Evolutionary conservation across 148 eudicot genomes (phyloP).

Genomic region (Rhododendron mucronatum): DNA sequence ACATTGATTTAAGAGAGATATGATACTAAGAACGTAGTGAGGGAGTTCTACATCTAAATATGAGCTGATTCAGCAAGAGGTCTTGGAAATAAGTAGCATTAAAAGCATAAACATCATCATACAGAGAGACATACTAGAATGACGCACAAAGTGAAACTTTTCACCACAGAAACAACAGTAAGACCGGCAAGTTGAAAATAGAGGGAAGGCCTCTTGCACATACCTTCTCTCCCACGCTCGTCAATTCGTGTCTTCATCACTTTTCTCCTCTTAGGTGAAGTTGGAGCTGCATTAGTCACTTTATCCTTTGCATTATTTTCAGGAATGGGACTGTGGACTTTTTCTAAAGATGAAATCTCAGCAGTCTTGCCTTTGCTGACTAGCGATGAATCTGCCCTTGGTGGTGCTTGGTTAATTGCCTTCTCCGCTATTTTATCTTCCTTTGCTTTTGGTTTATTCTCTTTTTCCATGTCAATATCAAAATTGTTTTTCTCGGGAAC

Average conservation of each 20-base stretch:
- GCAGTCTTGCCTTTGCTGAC: constrained; percentile 27
- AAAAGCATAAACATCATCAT: background rate
- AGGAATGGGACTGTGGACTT: constrained; percentile 17
- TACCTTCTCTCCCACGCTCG: constrained; percentile 99
- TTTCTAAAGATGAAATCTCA: constrained; percentile 26
- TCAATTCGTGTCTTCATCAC: constrained; percentile 85
- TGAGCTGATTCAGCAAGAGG: background rate
- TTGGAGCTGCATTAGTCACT: constrained; percentile 35
- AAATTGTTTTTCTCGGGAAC: constrained; percentile 27
- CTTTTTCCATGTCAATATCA: constrained; percentile 34
- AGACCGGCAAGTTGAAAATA: background rate
- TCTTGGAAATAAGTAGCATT: background rate
- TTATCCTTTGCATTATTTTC: constrained; percentile 33
- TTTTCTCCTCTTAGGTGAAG: constrained; percentile 78
- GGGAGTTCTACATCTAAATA: background rate
- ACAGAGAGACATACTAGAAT: background rate
- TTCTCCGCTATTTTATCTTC: constrained; percentile 31
- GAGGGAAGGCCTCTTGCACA: constrained; percentile 13
- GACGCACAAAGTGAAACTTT: background rate
- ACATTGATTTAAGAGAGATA: background rate
- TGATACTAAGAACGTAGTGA: background rate
- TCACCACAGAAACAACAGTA: background rate
- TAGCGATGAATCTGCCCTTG: constrained; percentile 25
- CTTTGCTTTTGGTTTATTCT: constrained; percentile 36
- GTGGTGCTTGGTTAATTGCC: constrained; percentile 19